phyloP scores from a whole-genome alignment of 768 basidiomycete genomes.

The Gautieria morchelliformis region DNA sequence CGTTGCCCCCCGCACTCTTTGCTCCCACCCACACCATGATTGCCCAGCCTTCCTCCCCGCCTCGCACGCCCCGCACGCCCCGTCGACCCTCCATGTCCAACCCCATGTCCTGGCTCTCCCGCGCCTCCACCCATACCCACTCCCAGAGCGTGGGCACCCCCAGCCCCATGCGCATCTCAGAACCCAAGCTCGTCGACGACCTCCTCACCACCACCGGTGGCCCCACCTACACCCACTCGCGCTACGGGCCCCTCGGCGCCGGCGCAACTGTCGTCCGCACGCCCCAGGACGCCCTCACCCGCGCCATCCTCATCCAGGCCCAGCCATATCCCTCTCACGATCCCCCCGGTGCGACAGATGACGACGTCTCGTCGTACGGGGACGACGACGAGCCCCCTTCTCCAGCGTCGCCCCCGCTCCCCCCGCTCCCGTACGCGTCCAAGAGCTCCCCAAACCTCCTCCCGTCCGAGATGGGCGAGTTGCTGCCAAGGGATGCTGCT shows the following conservation, averaged over 20 bases:
- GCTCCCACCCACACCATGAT: too few species aligned
- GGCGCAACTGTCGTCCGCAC: conserved; percentile 73
- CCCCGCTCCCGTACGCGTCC: conserved; percentile 36
- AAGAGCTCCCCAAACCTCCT: conserved; percentile 17
- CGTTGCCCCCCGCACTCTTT: too few species aligned
- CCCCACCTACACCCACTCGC: conserved; percentile 12
- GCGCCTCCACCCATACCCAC: conserved; percentile 18
- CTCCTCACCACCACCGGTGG: conserved; percentile 19
- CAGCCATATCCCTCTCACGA: conserved; percentile 3
- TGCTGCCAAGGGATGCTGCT: conserved; percentile 14
- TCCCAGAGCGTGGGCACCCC: background rate
- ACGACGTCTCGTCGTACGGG: conserved; percentile 7
- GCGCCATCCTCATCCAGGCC: conserved; percentile 14
- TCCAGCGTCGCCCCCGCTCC: conserved; percentile 43
- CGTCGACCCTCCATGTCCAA: conserved; percentile 31
- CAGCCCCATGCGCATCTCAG: conserved; percentile 32
- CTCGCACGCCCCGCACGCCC: conserved; percentile 18
- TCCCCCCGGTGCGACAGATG: conserved; percentile 2
- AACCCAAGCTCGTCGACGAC: conserved; percentile 29
- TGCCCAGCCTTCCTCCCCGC: conserved; percentile 6
- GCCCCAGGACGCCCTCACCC: conserved; percentile 63
- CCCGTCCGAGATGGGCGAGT: background rate
- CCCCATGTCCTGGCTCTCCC: conserved; percentile 34
- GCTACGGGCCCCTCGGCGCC: conserved; percentile 48
- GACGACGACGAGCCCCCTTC: conserved; percentile 12